phyloP scores from a whole-genome alignment of 2,329 filamentous ascomycete species.

The Fusarium transvaalense region DNA sequence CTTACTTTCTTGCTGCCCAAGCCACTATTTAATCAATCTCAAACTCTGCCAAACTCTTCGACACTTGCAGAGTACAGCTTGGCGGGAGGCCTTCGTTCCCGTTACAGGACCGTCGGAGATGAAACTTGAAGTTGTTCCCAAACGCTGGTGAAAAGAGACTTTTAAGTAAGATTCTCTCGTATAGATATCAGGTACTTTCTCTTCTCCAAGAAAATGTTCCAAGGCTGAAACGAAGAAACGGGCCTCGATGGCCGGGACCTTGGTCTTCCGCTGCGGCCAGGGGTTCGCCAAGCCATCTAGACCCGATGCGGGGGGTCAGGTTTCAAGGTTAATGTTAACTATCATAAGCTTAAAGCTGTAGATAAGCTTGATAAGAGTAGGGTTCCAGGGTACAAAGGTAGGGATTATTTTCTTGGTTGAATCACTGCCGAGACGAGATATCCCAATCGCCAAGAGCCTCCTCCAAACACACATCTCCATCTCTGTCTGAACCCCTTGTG shows the following conservation, averaged over 20 bases:
- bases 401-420: slow-evolving; percentile 6
- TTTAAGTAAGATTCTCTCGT: slow-evolving; percentile 1
- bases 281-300: slow-evolving; percentile 25
- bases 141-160: slow-evolving; percentile 23
- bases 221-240: slow-evolving; percentile 34
- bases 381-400: background rate
- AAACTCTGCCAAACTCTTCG: background rate
- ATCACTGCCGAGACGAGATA: slow-evolving; percentile 22
- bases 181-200: slow-evolving; percentile 5
- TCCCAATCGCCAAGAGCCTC: slow-evolving; percentile 25
- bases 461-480: slow-evolving; percentile 12
- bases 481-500: slow-evolving; percentile 8
- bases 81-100: slow-evolving; percentile 4
- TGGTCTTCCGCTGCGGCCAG: slow-evolving; percentile 27
- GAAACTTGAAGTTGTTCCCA: slow-evolving; percentile 30
- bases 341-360: slow-evolving; percentile 30
- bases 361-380: slow-evolving; percentile 2
- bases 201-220: background rate
- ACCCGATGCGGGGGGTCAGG: slow-evolving; percentile 2
- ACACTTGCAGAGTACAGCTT: slow-evolving; percentile 1
- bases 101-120: slow-evolving; percentile 22
- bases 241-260: slow-evolving; percentile 26
- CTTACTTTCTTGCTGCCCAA: background rate
- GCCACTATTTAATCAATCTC: slow-evolving; percentile 16
- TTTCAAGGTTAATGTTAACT: slow-evolving; percentile 26